Evolutionary conservation across 768 basidiomycete species (phyloP), one percentile per base, ranked within the genome.

Genomic region (Panaeolus cyanescens): DNA sequence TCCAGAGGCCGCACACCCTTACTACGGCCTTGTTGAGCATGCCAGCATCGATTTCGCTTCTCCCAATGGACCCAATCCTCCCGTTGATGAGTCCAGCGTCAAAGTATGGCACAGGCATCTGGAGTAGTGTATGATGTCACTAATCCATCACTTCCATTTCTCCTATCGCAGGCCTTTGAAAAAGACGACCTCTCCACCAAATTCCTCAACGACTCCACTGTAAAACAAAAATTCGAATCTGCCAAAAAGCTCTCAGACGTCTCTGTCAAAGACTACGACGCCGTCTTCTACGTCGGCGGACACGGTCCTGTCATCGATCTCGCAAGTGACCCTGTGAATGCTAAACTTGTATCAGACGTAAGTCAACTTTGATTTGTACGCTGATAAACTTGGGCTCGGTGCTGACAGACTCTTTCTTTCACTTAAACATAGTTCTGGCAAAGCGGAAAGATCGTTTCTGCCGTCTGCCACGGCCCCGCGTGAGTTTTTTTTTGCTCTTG

Each of bases 391-490:
- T 15, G 61, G 31, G 19, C 28, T 12, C 19, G 58, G 13, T 54
- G 10, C n/a, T 39, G 10, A 36, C 15, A 19, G 31, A 19, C 28
- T 40, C 19, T 62, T 8, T 19, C 39, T 53, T 45, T 19, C 22
- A 32, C 4, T 36, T n/a, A 15, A n/a, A n/a, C n/a, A 15, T 34
- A 91, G 88, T 89, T 92, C 74, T 92, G 83, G 76, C 80, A 81
- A 56, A 71, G 80, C 9, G 86, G 85, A 45, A 93, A 91, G 75
- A 73, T 89, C 62, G 83, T 85, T 6, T 67, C 86, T 3, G 90
- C 90, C 3, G 91, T 94, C 25, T 93, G 92, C 78, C 92, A 93
- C 74, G 92, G 91, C 15, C 85, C 91, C 56, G 89, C 84, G 82
- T 89, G 65, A 70, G 85, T 78, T 32, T 28, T 31, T 2, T 25